phyloP scores from a whole-genome alignment of 176 grass and related monocot species.

The Musa schizocarpa region DNA sequence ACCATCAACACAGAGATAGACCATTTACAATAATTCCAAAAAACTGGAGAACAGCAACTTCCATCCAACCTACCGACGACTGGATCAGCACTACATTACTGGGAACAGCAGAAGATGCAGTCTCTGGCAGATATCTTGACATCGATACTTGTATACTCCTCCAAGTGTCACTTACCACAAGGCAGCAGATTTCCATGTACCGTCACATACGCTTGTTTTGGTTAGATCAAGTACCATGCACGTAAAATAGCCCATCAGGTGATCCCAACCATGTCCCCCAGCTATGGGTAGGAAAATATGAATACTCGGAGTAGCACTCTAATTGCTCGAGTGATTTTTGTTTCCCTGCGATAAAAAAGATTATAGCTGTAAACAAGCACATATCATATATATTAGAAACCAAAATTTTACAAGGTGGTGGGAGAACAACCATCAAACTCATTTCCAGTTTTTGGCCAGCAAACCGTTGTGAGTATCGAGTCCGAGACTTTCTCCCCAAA shows the following conservation, averaged over 20 bases:
- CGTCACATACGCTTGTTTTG: background rate
- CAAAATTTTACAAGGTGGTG: background rate
- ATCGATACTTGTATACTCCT: background rate
- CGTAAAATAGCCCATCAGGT: constrained; percentile 54
- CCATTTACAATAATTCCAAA: background rate
- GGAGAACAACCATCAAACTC: constrained; percentile 15
- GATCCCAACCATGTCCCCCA: constrained; percentile 90
- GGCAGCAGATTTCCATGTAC: background rate
- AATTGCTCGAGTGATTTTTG: background rate
- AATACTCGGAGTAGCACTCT: background rate
- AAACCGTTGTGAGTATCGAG: constrained; percentile 35
- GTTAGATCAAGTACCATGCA: constrained; percentile 51
- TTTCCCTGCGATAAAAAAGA: constrained; percentile 1
- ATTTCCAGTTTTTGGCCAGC: constrained; percentile 46
- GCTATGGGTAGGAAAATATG: constrained; percentile 42
- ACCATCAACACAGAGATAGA: background rate
- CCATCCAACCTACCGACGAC: too few species aligned
- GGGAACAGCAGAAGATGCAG: background rate
- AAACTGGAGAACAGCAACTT: background rate
- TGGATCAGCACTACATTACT: background rate
- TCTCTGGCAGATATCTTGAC: background rate
- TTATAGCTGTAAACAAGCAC: background rate
- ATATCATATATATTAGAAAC: background rate
- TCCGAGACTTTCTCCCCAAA: constrained; percentile 41
- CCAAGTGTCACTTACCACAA: background rate